Evolutionary conservation across 345 rosid genomes (phyloP), one percentile per base, ranked within the genome.

Genomic region (Melaleuca alternifolia): DNA sequence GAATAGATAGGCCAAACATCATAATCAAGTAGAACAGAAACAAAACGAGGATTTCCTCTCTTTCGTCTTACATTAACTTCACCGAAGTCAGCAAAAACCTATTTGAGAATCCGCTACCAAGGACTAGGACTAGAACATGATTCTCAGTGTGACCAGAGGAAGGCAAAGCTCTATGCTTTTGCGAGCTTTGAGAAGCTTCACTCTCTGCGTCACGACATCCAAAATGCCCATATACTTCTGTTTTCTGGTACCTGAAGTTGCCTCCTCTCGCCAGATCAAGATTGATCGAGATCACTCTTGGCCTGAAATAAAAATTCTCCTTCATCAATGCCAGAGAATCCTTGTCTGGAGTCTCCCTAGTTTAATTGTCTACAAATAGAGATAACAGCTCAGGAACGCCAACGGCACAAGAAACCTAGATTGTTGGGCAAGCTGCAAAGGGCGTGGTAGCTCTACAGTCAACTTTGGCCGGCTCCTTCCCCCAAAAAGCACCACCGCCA

Each of bases 401-500:
- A 54, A 85, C 85, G 24, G 90, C 89, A 57, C 57, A 87, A 0
- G 89, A 89, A 83, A 85, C 90, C 87, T 89, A 87, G 3, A 41
- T 41, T 41, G 41, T 41, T 41, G 41, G 41, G 41, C 41, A 41
- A 41, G 41, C 41, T 41, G 41, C 41, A 41, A 41, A 41, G 41
- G 41, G 41, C 41, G 41, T 41, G 41, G 41, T 41, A 41, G 41
- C 86, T 30, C 89, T 87, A 28, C 84, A 86, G 84, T 89, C 90
- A 37, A 88, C 88, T 84, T 88, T 88, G 30, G 88, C 59, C 23
- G 85, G 76, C 84, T 88, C 90, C 83, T 48, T 76, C 11, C 89
- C 90, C 6, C 87, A 85, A 88, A 85, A 85, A 57, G 89, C 89
- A 85, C 90, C 90, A 59, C 86, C 90, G 71, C 88, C 88, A 54